Percentiles rank a stretch among this genome's conserved stretches.
Conservation (phyloP, 2,329 filamentous ascomycete species). For the Sclerotiophoma versabilis region DNA sequence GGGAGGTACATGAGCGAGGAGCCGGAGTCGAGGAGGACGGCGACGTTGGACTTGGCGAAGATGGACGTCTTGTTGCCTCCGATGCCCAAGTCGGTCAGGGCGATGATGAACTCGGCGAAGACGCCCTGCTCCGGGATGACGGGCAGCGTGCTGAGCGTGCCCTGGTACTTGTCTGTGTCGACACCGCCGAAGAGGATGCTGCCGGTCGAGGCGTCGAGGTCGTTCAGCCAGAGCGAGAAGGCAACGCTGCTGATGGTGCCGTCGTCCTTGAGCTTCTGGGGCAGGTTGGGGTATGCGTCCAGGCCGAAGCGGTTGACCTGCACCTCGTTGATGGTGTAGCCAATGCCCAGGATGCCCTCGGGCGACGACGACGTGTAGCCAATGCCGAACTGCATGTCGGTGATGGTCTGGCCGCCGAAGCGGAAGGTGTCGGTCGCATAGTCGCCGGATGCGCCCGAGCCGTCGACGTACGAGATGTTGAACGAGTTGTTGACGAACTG, state of each 20-base stretch:
- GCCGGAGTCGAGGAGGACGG: conserved; percentile 76
- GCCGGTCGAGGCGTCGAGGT: conserved; percentile 68
- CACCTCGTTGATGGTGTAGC: conserved; percentile 81
- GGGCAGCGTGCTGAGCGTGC: conserved; percentile 67
- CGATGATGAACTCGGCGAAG: conserved; percentile 63
- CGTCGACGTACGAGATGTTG: conserved; percentile 88
- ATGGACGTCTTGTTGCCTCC: conserved; percentile 54
- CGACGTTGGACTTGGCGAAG: conserved; percentile 51
- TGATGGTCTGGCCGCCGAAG: conserved; percentile 63
- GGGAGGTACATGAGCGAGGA: conserved; percentile 77
- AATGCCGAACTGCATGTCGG: conserved; percentile 73
- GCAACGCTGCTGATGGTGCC: conserved; percentile 68
- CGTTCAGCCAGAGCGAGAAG: conserved; percentile 72
- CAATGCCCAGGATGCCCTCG: conserved; percentile 84
- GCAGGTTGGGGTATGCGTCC: conserved; percentile 64
- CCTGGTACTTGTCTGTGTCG: conserved; percentile 75
- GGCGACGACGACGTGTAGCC: conserved; percentile 67
- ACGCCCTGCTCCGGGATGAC: conserved; percentile 58
- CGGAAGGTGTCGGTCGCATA: conserved; percentile 78
- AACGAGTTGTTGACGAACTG: conserved; percentile 76
- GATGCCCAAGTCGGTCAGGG: conserved; percentile 56
- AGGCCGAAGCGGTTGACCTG: conserved; percentile 65
- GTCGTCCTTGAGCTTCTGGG: conserved; percentile 69
- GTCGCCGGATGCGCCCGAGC: conserved; percentile 76
- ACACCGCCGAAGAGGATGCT: conserved; percentile 82